These are phyloP conservation scores for Hygrocybe punicea DNA, from an alignment of 768 basidiomycete genomes.

Conservation along the genomic window DNA sequence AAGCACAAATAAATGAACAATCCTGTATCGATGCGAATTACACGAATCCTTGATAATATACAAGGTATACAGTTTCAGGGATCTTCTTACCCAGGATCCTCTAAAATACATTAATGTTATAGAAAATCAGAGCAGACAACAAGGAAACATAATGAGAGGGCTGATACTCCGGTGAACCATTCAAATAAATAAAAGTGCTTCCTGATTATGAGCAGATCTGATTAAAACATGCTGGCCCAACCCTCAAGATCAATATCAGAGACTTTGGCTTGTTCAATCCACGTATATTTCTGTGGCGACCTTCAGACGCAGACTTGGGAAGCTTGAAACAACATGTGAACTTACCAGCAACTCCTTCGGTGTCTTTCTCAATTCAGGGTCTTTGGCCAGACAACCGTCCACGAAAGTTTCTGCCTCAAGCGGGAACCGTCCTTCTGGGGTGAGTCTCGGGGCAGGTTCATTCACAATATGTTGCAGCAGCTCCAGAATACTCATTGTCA, in stretches of 20 bases:
- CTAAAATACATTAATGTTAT: conserved; percentile 5
- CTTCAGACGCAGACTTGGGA: conserved; percentile 4
- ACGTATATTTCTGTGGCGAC: conserved; percentile 58
- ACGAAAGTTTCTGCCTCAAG: conserved; percentile 78
- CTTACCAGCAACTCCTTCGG: conserved; percentile 84
- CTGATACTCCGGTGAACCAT: not conserved
- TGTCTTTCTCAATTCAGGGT: conserved; percentile 76
- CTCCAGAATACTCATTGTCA: conserved; percentile 98
- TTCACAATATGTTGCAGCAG: conserved; percentile 97
- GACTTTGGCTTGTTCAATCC: conserved; percentile 63
- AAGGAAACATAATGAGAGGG: not conserved
- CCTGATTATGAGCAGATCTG: not conserved
- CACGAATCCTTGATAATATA: not conserved
- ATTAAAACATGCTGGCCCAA: conserved; percentile 75
- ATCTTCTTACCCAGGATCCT: not conserved
- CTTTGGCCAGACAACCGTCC: conserved; percentile 87
- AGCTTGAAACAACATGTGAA: conserved; percentile 14
- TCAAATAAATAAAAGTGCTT: not conserved
- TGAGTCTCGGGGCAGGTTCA: conserved; percentile 89
- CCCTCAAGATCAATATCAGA: conserved; percentile 70
- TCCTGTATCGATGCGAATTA: too few relatives aligned
- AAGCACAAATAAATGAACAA: too few relatives aligned
- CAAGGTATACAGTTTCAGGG: not conserved
- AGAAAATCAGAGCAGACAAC: not conserved
- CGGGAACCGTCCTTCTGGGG: conserved; percentile 67